Base-by-base conservation (phyloP, 2,329 filamentous ascomycete species). In the Thelonectria blattea region DNA sequence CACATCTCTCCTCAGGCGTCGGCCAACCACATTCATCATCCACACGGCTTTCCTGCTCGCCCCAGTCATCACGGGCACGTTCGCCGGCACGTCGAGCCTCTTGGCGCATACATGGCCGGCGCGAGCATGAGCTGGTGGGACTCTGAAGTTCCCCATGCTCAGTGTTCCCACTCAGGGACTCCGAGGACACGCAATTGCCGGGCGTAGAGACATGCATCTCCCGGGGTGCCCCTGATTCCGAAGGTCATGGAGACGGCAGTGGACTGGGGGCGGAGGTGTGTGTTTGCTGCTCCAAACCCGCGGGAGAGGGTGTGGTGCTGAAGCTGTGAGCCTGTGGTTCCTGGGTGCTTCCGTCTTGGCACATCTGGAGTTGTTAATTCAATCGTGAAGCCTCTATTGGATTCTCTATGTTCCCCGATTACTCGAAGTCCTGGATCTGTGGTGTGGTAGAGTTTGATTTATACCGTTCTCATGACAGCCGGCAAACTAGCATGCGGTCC, bases 331-430 rank as follows among this genome's bases (percentile, higher is more conserved):
- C n/a, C n/a, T 92, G 58, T 93, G 93, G 75, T 93, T 93, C 68
- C 90, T 85, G 69, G 74, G 83, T 62, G 2, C 1, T 8, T 3
- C 17, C 12, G 5, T 2, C 7, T 5, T 1, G 10, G 2, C 11
- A 34, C 1, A 1, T 1, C 0, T 5, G 17, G 30, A 42, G 5
- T 61, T 20, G 2, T 45, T 67, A 39, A 58, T 2, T 1, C 11
- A 15, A 15, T 15, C 0, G 2, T 0, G 17, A 82, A 80, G 80
- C 83, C 1, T 86, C 83, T 0, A 89, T 94, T 37, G 91, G 91
- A 0, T 93, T 94, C 71, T 88, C 91, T 0, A 90, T 95, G n/a
- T n/a, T n/a, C n/a, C 1, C 91, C 91, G 0, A 88, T 94, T 30
- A 85, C 83, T 0, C 76, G 85, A 6, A 87, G 95, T 67, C 72